Evolutionary conservation across 352 stramenopile species (phyloP).

Genomic region (Phytophthora cactorum): DNA sequence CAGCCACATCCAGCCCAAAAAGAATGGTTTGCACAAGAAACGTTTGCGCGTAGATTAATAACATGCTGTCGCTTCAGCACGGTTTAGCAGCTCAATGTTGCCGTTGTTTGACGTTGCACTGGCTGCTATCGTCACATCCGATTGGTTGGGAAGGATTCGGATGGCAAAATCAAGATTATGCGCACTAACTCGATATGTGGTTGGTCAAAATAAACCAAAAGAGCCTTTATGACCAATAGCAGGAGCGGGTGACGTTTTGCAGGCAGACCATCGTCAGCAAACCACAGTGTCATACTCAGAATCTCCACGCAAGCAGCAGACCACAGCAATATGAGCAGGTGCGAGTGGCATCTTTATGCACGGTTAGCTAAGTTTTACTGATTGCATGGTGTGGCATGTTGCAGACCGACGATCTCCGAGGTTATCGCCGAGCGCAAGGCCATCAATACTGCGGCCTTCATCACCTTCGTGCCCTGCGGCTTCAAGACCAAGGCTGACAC

Average conservation of each 20-base stretch:
- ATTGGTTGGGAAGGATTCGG: conserved; percentile 19
- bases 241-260: conserved; percentile 3
- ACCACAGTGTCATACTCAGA: conserved; percentile 23
- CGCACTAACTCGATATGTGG: conserved; percentile 7
- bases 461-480: conserved; percentile 97
- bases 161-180: conserved; percentile 40
- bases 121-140: neutral
- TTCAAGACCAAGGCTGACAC: conserved; percentile 96
- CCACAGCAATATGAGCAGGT: conserved; percentile 35
- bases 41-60: conserved; percentile 35
- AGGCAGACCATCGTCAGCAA: conserved; percentile 4
- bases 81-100: neutral
- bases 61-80: conserved; percentile 5
- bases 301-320: conserved; percentile 29
- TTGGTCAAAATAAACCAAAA: conserved; percentile 23
- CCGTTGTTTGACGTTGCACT: neutral
- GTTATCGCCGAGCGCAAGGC: conserved; percentile 75
- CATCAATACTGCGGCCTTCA: conserved; percentile 91
- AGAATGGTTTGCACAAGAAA: conserved; percentile 65
- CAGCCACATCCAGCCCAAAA: conserved; percentile 79
- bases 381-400: conserved; percentile 2
- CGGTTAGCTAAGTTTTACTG: neutral
- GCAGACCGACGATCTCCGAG: conserved; percentile 70
- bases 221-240: conserved; percentile 26
- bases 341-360: neutral